Conservation (phyloP, 2,329 filamentous ascomycete genomes). For the Apiospora arundinis region DNA sequence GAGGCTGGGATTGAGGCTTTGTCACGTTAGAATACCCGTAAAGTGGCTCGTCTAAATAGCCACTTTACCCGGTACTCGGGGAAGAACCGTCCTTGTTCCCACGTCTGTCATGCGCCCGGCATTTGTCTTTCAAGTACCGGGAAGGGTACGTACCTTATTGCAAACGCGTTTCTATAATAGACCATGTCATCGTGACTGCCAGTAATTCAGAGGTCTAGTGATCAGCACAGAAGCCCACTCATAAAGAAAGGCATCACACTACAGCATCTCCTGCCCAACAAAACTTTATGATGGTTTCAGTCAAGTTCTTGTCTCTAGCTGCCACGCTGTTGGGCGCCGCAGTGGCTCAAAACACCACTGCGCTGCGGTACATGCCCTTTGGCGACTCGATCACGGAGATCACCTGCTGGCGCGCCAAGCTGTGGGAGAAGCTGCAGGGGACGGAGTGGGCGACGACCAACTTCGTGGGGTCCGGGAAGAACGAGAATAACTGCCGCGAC, state of each 20-base stretch:
- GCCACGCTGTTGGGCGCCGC: constrained; percentile 28
- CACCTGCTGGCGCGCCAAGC: constrained; percentile 49
- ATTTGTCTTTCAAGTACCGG: neutral
- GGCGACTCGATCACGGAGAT: constrained; percentile 52
- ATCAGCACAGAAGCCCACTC: neutral
- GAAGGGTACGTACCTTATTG: neutral
- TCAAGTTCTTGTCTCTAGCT: constrained; percentile 32
- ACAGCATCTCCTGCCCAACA: neutral
- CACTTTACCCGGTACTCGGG: constrained; percentile 16
- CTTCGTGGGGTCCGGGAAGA: constrained; percentile 44
- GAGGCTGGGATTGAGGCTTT: neutral
- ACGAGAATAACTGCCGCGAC: constrained; percentile 44
- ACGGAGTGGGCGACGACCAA: constrained; percentile 46
- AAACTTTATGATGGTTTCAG: neutral
- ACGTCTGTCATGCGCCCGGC: neutral
- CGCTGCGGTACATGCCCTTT: constrained; percentile 48
- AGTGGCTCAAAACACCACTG: constrained; percentile 34
- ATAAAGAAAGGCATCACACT: neutral
- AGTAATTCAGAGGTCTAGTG: neutral
- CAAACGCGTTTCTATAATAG: neutral
- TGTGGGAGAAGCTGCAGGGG: constrained; percentile 48
- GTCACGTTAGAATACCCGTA: neutral
- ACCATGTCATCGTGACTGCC: neutral
- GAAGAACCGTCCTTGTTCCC: neutral
- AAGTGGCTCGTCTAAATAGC: constrained; percentile 14